Percentiles rank a stretch among this genome's conserved stretches.
Evolutionary conservation across 2,329 filamentous ascomycete genomes (phyloP).

Genomic region (Fusarium protoensiforme): DNA sequence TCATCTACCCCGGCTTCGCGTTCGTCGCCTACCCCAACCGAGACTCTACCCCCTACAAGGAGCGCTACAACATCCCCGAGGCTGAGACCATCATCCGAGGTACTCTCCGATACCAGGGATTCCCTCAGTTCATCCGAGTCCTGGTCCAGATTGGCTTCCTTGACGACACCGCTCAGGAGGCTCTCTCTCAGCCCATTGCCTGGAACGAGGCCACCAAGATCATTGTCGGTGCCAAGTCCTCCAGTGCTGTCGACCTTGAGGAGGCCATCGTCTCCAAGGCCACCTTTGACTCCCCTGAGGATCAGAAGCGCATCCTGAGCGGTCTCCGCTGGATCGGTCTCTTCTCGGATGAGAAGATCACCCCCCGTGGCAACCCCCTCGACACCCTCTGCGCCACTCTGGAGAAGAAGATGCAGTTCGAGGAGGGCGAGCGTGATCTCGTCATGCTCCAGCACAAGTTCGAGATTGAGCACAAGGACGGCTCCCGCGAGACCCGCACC

Average conservation of each 20-base stretch:
- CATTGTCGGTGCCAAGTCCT: constrained; percentile 76
- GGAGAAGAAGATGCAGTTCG: constrained; percentile 77
- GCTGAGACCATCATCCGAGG: constrained; percentile 87
- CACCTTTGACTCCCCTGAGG: constrained; percentile 55
- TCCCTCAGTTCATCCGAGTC: constrained; percentile 88
- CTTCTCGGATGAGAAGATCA: constrained; percentile 63
- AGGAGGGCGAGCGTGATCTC: constrained; percentile 72
- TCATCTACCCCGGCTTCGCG: constrained; percentile 85
- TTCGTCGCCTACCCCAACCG: constrained; percentile 96
- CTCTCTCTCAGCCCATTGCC: constrained; percentile 73
- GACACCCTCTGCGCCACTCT: constrained; percentile 75
- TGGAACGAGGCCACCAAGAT: constrained; percentile 90
- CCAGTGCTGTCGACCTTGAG: constrained; percentile 75
- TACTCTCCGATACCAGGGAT: constrained; percentile 87
- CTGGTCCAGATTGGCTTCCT: constrained; percentile 94
- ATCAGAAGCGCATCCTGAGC: constrained; percentile 75
- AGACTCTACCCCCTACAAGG: constrained; percentile 86
- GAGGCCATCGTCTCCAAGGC: constrained; percentile 80
- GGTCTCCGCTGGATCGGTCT: constrained; percentile 73
- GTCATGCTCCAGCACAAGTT: constrained; percentile 72
- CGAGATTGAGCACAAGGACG: constrained; percentile 62
- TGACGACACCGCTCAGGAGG: constrained; percentile 63
- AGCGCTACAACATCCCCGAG: constrained; percentile 93
- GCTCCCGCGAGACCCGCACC: constrained; percentile 82
- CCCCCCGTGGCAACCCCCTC: constrained; percentile 70